Evolutionary conservation across 495 filamentous ascomycete species (phyloP).

Genomic region (Thozetella sp.): DNA sequence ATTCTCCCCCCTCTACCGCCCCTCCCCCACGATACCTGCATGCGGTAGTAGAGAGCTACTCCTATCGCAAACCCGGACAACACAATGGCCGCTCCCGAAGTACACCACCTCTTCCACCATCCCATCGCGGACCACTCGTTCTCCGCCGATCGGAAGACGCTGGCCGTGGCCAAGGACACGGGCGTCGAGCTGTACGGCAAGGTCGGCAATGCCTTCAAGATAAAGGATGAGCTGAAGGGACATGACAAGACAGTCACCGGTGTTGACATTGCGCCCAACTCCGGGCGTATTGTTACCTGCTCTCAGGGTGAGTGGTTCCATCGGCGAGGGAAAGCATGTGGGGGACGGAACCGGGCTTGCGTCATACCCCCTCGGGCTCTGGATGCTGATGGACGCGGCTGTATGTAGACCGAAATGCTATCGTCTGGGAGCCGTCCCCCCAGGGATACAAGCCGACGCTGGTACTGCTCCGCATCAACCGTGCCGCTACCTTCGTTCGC

Average conservation of each 20-base stretch:
- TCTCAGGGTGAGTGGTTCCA: slow-evolving; percentile 73
- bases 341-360: no score
- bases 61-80: slow-evolving; percentile 66
- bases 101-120: slow-evolving; percentile 95
- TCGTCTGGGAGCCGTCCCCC: slow-evolving; percentile 93
- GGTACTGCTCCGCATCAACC: slow-evolving; percentile 94
- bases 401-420: slow-evolving; percentile 89
- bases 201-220: slow-evolving; percentile 73
- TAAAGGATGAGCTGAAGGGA: slow-evolving; percentile 90
- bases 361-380: not conserved
- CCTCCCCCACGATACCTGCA: slow-evolving; percentile 5
- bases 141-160: slow-evolving; percentile 83
- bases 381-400: not conserved
- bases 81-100: slow-evolving; percentile 81
- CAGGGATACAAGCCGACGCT: slow-evolving; percentile 95
- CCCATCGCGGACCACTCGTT: slow-evolving; percentile 98
- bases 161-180: slow-evolving; percentile 90
- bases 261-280: slow-evolving; percentile 90
- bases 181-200: slow-evolving; percentile 85
- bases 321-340: no score
- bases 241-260: slow-evolving; percentile 97
- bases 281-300: slow-evolving; percentile 93
- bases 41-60: slow-evolving; percentile 99
- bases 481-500: slow-evolving; percentile 93
- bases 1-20: slow-evolving; percentile 7